These are phyloP conservation scores for Solanum hybrid DNA, from an alignment of 305 asterid species.

Conservation along the genomic window DNA sequence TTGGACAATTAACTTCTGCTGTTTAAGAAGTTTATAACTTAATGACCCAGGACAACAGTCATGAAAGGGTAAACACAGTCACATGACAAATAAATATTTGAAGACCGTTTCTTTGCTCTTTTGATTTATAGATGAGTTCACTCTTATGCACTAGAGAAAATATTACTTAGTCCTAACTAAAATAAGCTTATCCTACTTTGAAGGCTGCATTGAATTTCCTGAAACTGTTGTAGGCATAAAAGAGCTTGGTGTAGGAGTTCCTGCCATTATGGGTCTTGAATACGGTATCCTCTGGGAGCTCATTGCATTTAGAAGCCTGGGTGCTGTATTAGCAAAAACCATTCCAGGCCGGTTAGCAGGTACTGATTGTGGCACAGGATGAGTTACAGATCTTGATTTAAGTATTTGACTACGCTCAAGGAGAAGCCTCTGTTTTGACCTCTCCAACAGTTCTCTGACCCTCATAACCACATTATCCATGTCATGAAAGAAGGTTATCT, in stretches of 20 bases:
- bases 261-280: slow-evolving; percentile 51
- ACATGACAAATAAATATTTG: slow-evolving; percentile 20
- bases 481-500: slow-evolving; percentile 71
- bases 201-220: slow-evolving; percentile 49
- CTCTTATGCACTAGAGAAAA: slow-evolving; percentile 7
- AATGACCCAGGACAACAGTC: background rate
- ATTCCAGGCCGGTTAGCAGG: slow-evolving; percentile 51
- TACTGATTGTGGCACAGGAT: slow-evolving; percentile 41
- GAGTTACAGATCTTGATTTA: slow-evolving; percentile 56
- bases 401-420: slow-evolving; percentile 86
- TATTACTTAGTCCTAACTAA: slow-evolving; percentile 53
- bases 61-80: slow-evolving; percentile 13
- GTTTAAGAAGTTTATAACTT: background rate
- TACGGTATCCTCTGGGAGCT: slow-evolving; percentile 51
- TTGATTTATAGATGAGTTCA: slow-evolving; percentile 1
- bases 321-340: slow-evolving; percentile 33
- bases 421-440: slow-evolving; percentile 84
- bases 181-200: slow-evolving; percentile 42
- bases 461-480: slow-evolving; percentile 69
- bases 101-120: slow-evolving; percentile 2
- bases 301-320: slow-evolving; percentile 59
- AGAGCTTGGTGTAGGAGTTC: slow-evolving; percentile 42
- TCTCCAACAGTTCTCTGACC: slow-evolving; percentile 76
- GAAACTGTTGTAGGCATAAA: slow-evolving; percentile 33
- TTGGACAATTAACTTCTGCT: background rate